These are phyloP conservation scores for Diplodia scrobiculata DNA, from an alignment of 2,329 filamentous ascomycete species.

Conservation along the genomic window DNA sequence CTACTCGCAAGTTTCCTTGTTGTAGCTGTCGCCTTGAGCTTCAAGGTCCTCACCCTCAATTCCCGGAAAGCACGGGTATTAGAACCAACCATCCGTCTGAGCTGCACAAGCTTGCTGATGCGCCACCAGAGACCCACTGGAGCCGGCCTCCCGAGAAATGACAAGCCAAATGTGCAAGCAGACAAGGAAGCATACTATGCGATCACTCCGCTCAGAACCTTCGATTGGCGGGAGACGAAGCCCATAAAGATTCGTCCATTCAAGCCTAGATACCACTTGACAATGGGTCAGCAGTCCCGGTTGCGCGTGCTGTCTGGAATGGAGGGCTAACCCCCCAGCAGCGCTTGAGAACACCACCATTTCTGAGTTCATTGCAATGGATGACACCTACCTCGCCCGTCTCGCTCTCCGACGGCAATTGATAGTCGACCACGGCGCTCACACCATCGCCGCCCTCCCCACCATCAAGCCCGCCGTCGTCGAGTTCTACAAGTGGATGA, in stretches of 20 bases:
- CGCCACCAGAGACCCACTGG: neutral
- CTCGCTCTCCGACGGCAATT: slow-evolving; percentile 54
- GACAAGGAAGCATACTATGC: slow-evolving; percentile 42
- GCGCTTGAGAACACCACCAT: slow-evolving; percentile 56
- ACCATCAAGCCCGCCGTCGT: slow-evolving; percentile 46
- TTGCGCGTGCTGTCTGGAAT: neutral
- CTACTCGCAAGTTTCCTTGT: neutral
- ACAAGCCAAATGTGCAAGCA: neutral
- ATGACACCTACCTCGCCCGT: slow-evolving; percentile 60
- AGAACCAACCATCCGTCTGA: neutral
- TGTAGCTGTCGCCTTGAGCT: neutral
- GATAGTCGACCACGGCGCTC: slow-evolving; percentile 49
- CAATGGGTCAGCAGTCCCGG: slow-evolving; percentile 57
- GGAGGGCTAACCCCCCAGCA: slow-evolving; percentile 36
- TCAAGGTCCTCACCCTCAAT: neutral
- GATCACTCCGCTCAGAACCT: slow-evolving; percentile 53
- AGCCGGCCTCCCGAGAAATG: neutral
- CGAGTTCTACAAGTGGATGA: slow-evolving; percentile 61
- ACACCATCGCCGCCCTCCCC: slow-evolving; percentile 44
- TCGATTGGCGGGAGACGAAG: slow-evolving; percentile 55
- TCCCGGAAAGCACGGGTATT: slow-evolving; percentile 5
- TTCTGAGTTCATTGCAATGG: slow-evolving; percentile 61
- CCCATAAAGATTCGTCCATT: slow-evolving; percentile 60
- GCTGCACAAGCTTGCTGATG: neutral
- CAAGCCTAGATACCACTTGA: slow-evolving; percentile 64